These are phyloP conservation scores for Arthrobotrys sinensis DNA, from an alignment of 2,329 filamentous ascomycete species.

Conservation along the genomic window DNA sequence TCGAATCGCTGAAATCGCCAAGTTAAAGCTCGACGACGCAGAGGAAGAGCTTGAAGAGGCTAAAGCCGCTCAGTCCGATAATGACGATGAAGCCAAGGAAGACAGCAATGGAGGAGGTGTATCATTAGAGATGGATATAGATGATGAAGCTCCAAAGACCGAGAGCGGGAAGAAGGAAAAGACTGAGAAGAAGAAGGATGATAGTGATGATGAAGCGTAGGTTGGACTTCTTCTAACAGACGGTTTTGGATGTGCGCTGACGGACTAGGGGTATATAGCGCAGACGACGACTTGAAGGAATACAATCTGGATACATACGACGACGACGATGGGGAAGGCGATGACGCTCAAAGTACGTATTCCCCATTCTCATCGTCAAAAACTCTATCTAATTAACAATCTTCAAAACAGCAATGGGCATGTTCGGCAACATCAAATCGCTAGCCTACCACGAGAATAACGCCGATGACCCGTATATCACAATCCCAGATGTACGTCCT, in stretches of 20 bases:
- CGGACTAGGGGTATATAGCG: constrained; percentile 64
- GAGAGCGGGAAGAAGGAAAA: constrained; percentile 50
- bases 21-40: constrained; percentile 89
- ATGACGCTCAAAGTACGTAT: constrained; percentile 73
- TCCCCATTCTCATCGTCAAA: background rate
- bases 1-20: constrained; percentile 81
- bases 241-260: too few species aligned
- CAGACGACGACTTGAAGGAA: constrained; percentile 89
- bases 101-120: constrained; percentile 55
- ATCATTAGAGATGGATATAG: constrained; percentile 53
- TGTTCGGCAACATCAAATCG: constrained; percentile 96
- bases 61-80: constrained; percentile 67
- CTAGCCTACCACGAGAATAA: constrained; percentile 94
- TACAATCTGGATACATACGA: constrained; percentile 98
- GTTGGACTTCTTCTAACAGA: background rate
- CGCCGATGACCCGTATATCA: constrained; percentile 96
- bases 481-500: constrained; percentile 75
- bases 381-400: background rate
- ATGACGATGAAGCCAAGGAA: constrained; percentile 64
- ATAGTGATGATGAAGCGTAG: constrained; percentile 65
- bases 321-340: constrained; percentile 76
- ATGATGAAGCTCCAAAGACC: constrained; percentile 60
- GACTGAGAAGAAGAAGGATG: constrained; percentile 65
- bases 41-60: constrained; percentile 86
- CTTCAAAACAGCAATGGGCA: constrained; percentile 75